Conservation (phyloP, 2,329 filamentous ascomycete genomes). For the Eutypella sp. region DNA sequence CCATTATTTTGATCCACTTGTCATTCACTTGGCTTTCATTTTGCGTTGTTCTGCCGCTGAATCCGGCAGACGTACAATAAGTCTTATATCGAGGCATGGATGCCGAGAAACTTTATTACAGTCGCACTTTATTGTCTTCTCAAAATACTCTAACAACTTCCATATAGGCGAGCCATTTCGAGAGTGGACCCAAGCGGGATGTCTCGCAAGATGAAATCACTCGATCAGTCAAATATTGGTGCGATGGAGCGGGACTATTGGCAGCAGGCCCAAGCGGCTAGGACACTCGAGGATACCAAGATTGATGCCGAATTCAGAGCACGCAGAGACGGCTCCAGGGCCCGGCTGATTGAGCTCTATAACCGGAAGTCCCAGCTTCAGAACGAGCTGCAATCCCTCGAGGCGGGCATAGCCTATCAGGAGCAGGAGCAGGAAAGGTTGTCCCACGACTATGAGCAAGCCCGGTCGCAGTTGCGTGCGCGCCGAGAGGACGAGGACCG, state of each 20-base stretch:
- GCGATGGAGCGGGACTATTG: slow-evolving; percentile 19
- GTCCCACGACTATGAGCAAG: slow-evolving; percentile 16
- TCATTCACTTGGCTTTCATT: too few species aligned
- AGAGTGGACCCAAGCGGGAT: slow-evolving; percentile 10
- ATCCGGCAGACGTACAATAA: too few species aligned
- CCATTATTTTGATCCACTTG: too few species aligned
- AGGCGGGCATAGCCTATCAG: slow-evolving; percentile 14
- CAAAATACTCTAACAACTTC: neutral
- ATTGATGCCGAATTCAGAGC: slow-evolving; percentile 14
- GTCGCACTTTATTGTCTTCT: too few species aligned
- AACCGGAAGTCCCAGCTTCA: slow-evolving; percentile 17
- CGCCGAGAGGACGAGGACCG: slow-evolving; percentile 21
- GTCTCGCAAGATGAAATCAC: slow-evolving; percentile 16
- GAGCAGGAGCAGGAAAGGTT: slow-evolving; percentile 22
- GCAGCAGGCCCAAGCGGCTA: slow-evolving; percentile 14
- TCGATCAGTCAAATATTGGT: slow-evolving; percentile 14
- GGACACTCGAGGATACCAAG: slow-evolving; percentile 20
- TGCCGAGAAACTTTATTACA: too few species aligned
- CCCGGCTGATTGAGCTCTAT: slow-evolving; percentile 16
- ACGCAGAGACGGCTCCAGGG: slow-evolving; percentile 16
- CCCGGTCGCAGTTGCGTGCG: slow-evolving; percentile 5
- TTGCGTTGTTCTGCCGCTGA: too few species aligned
- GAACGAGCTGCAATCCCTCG: slow-evolving; percentile 15
- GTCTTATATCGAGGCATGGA: too few species aligned
- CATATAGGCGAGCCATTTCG: neutral